Base-by-base conservation (phyloP, 352 stramenopile genomes). In the Pythium scleroteichum region DNA sequence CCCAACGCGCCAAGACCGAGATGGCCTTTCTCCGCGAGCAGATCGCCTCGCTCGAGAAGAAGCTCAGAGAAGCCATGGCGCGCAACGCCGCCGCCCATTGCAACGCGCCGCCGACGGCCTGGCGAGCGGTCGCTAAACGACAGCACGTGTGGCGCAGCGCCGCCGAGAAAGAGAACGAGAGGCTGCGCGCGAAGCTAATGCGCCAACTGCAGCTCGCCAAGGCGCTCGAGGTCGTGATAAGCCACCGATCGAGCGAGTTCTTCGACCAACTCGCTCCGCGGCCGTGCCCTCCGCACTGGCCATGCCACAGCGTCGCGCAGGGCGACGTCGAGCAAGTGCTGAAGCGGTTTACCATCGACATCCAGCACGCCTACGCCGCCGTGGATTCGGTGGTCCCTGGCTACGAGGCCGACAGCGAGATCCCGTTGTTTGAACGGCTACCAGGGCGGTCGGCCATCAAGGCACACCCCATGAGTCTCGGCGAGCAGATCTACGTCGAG, bases 141-240 rank as follows among this genome's bases (percentile, higher is more conserved):
- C 40, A 46, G 40, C 17, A 19, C 4, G 40, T 16, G 5, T 10
- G 40, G 4, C 40, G 40, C 4, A 19, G 40, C 40, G 40, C 17
- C 5, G 40, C 40, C 5, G 40, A 46, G 40, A 22, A 46, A 46
- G 40, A 46, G 40, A 46, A 46, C 40, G 40, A 46, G 20, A 9
- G 16, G 14, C 40, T 46, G 20, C 40, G 40, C 17, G 13, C 12
- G 40, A 19, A 46, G 19, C 40, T 46, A 9, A 7, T 24, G 40
- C 40, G 40, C 7, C 40, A 46, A 22, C 40, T 46, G 17, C 40
- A 46, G 40, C 40, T 46, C 20, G 40, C 40, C 3, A 46, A 24
- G 17, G 16, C 20, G 16, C 40, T 46, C 19, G 17, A 46, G 40
- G 7, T 22, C 17, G 40, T 22, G 17, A 46, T 46, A 12, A 9